A percentile compares a stretch with the other conserved stretches of the same genome.
phyloP scores from a whole-genome alignment of 1,284 basidiomycete species.

The Apiotrichum mycotoxinovorans region DNA sequence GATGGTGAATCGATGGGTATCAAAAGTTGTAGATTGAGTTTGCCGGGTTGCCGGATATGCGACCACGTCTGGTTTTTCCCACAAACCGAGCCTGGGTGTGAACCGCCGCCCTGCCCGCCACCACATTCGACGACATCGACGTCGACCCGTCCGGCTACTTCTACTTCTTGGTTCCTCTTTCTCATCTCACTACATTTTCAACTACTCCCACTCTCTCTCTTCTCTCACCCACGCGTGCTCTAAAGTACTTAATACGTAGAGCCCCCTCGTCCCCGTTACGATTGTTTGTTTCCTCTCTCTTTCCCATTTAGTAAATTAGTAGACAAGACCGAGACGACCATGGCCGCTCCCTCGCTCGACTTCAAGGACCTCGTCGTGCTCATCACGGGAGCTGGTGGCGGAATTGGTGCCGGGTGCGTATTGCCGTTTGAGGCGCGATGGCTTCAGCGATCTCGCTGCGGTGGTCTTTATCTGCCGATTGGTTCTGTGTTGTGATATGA shows the following conservation, averaged over 20 bases:
- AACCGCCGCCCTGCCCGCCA: too few relatives aligned
- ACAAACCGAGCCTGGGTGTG: too few relatives aligned
- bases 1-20: not conserved
- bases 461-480: too few relatives aligned
- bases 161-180: not conserved
- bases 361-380: conserved; percentile 93
- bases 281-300: not conserved
- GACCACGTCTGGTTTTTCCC: too few relatives aligned
- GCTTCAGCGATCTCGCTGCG: too few relatives aligned
- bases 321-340: not conserved
- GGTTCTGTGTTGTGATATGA: too few relatives aligned
- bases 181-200: too few relatives aligned
- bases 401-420: conserved; percentile 89
- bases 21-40: not conserved
- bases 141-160: not conserved
- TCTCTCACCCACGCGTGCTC: not conserved
- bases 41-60: not conserved
- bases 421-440: too few relatives aligned
- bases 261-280: not conserved
- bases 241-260: too few relatives aligned
- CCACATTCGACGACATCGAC: not conserved
- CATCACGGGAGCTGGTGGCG: conserved; percentile 93
- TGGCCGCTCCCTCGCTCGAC: conserved; percentile 26
- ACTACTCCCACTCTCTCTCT: not conserved
- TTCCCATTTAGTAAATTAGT: too few relatives aligned